Evolutionary conservation across 2,329 filamentous ascomycete genomes (phyloP), one percentile per base, ranked within the genome.

Genomic region (Gyromitra esculenta): DNA sequence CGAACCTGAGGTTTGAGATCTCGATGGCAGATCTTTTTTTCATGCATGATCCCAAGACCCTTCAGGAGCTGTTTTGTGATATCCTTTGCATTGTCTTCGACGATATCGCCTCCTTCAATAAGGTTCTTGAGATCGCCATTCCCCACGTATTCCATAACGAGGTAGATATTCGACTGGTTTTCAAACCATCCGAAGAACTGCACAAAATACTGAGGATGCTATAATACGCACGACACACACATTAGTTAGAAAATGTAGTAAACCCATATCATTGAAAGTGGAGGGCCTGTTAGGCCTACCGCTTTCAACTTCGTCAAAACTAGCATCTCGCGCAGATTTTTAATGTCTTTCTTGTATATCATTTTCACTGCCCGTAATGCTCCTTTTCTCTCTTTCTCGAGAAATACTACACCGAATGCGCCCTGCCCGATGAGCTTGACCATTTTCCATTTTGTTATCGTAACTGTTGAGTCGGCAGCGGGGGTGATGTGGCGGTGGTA

Each of bases 181-280:
- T 64, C 62, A 15, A 64, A 64, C 43, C 62, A 64, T 35, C 62
- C 25, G 75, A 66, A 62, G 18, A 66, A 31, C 43, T 64, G 37
- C 39, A 69, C 60, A 74, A 67, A 67, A 72, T 52, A n/a, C 25
- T 65, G 1, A 18, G 43, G 60, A n/a, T 48, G 18, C 41, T 64
- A 11, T 4, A 31, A 4, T 31, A 31, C 25, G 25, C 25, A 3
- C 25, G 4, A 31, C 25, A 31, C 25, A 31, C 25, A 31, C 25
- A 31, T 4, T 3, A 31, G 25, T 31, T 31, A 31, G 25, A 31
- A 31, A 31, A 31, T 31, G 25, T 31, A 31, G 2, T 4, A 31
- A 31, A 4, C 2, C 25, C 25, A 31, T 31, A 0, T 31, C 25
- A 31, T 31, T 31, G 25, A 31, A 31, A 31, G 25, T 31, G 25